Conservation (phyloP, 208 protist genomes). For the Strigomonas galati region DNA sequence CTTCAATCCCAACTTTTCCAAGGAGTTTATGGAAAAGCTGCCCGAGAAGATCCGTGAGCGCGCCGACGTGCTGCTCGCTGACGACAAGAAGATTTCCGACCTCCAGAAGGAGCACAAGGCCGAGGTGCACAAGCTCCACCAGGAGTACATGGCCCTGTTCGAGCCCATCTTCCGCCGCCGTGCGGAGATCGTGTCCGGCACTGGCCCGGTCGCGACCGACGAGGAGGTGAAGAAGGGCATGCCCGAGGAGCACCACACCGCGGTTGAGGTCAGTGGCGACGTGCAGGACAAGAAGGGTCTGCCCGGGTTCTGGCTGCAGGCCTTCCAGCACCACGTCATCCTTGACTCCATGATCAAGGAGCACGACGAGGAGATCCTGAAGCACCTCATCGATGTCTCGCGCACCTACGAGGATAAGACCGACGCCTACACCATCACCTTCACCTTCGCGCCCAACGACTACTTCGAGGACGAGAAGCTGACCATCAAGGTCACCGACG, state of each 20-base stretch:
- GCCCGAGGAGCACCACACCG: slow-evolving; percentile 35
- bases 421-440: slow-evolving; percentile 72
- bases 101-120: slow-evolving; percentile 38
- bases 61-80: slow-evolving; percentile 45
- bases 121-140: slow-evolving; percentile 42
- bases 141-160: slow-evolving; percentile 50
- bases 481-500: slow-evolving; percentile 42
- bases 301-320: background rate
- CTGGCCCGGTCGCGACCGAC: slow-evolving; percentile 23
- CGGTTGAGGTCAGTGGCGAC: slow-evolving; percentile 20
- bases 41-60: slow-evolving; percentile 81
- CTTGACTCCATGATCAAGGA: slow-evolving; percentile 61
- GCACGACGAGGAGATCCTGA: slow-evolving; percentile 72
- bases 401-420: slow-evolving; percentile 39
- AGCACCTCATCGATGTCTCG: slow-evolving; percentile 64
- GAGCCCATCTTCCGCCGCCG: slow-evolving; percentile 41
- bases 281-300: background rate
- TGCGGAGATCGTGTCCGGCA: slow-evolving; percentile 51
- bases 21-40: slow-evolving; percentile 77
- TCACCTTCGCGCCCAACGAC: slow-evolving; percentile 81
- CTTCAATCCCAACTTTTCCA: slow-evolving; percentile 73
- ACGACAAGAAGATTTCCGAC: slow-evolving; percentile 3
- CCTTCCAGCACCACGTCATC: slow-evolving; percentile 50
- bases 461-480: slow-evolving; percentile 74
- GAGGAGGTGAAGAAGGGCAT: slow-evolving; percentile 67